Evolutionary conservation across 371 early-diverging fungal species (phyloP), one percentile per base, ranked within the genome.

Genomic region (Funneliformis caledonium): DNA sequence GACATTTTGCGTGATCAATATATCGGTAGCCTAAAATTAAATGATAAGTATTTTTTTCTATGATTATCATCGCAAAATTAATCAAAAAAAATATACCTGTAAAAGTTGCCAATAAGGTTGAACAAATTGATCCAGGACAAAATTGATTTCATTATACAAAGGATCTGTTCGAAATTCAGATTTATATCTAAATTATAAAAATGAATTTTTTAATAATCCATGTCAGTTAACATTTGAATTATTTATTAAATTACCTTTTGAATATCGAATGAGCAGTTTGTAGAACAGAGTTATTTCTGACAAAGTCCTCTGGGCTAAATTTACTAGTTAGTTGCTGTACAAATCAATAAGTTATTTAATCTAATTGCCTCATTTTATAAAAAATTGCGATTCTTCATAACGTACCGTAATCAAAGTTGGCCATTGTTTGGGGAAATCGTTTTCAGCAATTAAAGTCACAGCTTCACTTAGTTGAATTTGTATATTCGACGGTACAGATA

Each of bases 201-300:
- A 14, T 52, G 14, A 56, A 52, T 19, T 56, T 26, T 19, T 19
- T 19, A 56, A 74, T 19, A 16, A 56, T 33, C 16, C 26, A 62
- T 52, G 31, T 26, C 10, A 72, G 48, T 67, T 37, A 67, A 26
- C 19, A 37, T 12, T 19, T 73, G 10, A 67, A 14, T 65, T 37
- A 4, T 12, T 19, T 26, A 14, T 7, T 2, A 4, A 33, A 50
- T 82, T 87, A 93, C 93, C 94, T 90, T 84, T 95, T 95, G 86
- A 98, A 97, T 80, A 98, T 95, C 7, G 95, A 94, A 84, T 97
- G 97, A 4, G 96, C 95, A 12, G 98, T 96, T 80, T 95, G 92
- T 83, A 99, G 89, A 43, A 99, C 91, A 77, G 96, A 97, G 78
- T 95, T 93, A 87, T 97, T 98, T 69, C 90, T 89, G 70, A 86